Conservation (phyloP, 2,329 filamentous ascomycete species). For the Xylaria sp. region DNA sequence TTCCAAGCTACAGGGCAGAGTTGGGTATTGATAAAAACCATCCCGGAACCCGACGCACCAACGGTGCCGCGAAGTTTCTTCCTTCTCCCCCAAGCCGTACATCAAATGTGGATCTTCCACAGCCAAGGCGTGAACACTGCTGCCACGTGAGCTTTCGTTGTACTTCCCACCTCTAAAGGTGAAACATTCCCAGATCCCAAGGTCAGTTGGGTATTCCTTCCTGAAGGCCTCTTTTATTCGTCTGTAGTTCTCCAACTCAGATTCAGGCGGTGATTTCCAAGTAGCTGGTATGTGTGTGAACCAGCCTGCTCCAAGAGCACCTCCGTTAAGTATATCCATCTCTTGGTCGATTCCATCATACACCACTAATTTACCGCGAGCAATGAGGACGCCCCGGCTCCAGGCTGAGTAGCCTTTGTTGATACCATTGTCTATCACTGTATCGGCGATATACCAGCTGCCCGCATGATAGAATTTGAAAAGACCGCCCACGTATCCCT, state of each 20-base stretch:
- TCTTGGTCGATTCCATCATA: slow-evolving; percentile 25
- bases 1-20: background rate
- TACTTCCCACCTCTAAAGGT: background rate
- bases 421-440: slow-evolving; percentile 10
- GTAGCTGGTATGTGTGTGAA: slow-evolving; percentile 12
- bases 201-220: background rate
- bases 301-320: slow-evolving; percentile 12
- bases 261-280: background rate
- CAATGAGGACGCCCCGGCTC: background rate
- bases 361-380: background rate
- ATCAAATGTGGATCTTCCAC: background rate
- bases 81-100: background rate
- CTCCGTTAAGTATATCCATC: slow-evolving; percentile 2
- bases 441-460: background rate
- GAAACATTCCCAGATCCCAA: background rate
- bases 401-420: slow-evolving; percentile 8
- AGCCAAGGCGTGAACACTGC: background rate
- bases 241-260: background rate
- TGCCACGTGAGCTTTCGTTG: background rate
- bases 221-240: background rate
- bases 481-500: background rate
- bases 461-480: background rate
- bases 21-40: background rate
- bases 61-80: background rate
- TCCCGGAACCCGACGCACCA: slow-evolving; percentile 9